A percentile compares a stretch with the other conserved stretches of the same genome.
Conservation (phyloP, 2,329 filamentous ascomycete species). For the Ceratocystis eucalypticola region DNA sequence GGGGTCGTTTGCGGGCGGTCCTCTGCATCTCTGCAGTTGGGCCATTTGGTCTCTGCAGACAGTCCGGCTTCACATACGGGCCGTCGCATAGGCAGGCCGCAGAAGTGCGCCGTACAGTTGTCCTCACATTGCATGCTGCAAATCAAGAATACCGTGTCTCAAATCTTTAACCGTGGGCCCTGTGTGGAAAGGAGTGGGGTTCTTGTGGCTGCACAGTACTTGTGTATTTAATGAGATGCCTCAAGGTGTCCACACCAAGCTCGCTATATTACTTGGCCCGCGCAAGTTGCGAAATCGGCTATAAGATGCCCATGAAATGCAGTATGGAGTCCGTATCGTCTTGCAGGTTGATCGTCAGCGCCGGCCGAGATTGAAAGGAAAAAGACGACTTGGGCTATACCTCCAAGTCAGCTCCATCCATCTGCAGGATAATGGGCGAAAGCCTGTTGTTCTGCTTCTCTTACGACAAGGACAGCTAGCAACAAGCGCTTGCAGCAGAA, state of each 20-base stretch:
- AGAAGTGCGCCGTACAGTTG: background rate
- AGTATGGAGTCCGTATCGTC: background rate
- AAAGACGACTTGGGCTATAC: no score
- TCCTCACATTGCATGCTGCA: slow-evolving; percentile 2
- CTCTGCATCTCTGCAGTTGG: background rate
- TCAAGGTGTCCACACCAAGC: background rate
- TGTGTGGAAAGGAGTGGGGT: no score
- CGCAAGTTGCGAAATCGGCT: background rate
- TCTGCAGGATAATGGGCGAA: background rate
- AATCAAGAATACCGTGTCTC: background rate
- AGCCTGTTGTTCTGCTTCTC: no score
- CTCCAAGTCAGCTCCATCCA: no score
- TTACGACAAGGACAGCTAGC: no score
- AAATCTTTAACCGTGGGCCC: background rate
- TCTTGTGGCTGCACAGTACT: background rate
- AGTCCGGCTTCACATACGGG: background rate
- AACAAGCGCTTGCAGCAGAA: background rate
- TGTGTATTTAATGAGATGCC: background rate
- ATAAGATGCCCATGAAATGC: background rate
- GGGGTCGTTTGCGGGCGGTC: background rate
- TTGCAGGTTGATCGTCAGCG: background rate
- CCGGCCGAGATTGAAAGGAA: background rate
- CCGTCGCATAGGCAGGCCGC: background rate
- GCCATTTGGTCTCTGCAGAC: background rate
- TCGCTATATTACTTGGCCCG: background rate